A percentile compares a stretch with the other conserved stretches of the same genome.
phyloP scores from a whole-genome alignment of 2,329 filamentous ascomycete species.

The Xylaria sp. region DNA sequence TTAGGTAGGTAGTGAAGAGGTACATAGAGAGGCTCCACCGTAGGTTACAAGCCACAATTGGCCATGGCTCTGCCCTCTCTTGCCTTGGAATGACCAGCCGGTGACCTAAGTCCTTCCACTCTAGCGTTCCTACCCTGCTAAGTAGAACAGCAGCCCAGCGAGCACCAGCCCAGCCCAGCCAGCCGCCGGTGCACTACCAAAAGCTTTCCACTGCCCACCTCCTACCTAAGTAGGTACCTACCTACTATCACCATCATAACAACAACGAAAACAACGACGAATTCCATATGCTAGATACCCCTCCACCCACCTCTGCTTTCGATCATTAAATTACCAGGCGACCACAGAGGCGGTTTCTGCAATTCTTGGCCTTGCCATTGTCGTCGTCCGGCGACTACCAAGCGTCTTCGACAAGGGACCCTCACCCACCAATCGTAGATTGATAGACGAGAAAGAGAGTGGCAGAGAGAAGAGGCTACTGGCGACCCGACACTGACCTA shows the following conservation, averaged over 20 bases:
- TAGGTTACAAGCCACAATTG: constrained; percentile 5
- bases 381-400: not conserved
- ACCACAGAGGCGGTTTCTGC: constrained; percentile 19
- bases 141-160: not conserved
- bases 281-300: constrained; percentile 37
- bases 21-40: too few species aligned
- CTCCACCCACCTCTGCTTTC: constrained; percentile 26
- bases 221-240: constrained; percentile 15
- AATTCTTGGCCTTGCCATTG: constrained; percentile 14
- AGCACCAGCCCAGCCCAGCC: not conserved
- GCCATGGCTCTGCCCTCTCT: not conserved
- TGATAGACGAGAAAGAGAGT: not conserved
- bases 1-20: not conserved
- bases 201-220: not conserved
- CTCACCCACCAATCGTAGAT: constrained; percentile 13
- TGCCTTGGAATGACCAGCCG: constrained; percentile 1
- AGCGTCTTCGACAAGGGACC: constrained; percentile 4
- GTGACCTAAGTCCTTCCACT: not conserved
- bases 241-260: constrained; percentile 32
- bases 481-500: constrained; percentile 35
- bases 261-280: constrained; percentile 26
- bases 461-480: not conserved
- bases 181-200: constrained; percentile 18
- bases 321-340: constrained; percentile 26
- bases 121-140: not conserved